These are phyloP conservation scores for barrel medic (Medicago truncatula) DNA, from an alignment of 306 rosid species.

Conservation along the genomic window MtrunA17r5.0-ANR NC_053048.1:53934501-53935000, in stretches of 20 bases:
- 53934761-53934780: too few species aligned
- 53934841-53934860: too few species aligned
- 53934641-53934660: not conserved
- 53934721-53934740: too few species aligned
- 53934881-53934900: not conserved
- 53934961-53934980: not conserved
- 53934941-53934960: too few species aligned
- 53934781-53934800: not conserved
- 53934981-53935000: not conserved
- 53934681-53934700: not conserved
- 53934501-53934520: too few species aligned
- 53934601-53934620: too few species aligned
- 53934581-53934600: not conserved
- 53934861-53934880: not conserved
- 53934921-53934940: not conserved
- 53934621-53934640: not conserved
- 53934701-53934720: not conserved
- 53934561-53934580: not conserved
- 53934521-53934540: not conserved
- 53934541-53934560: not conserved
- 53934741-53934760: not conserved
- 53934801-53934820: too few species aligned
- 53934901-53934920: not conserved
- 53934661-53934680: not conserved
- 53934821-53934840: too few species aligned